phyloP scores from a whole-genome alignment of 805 yeast species.

The Yamadazyma ubonensis region DNA sequence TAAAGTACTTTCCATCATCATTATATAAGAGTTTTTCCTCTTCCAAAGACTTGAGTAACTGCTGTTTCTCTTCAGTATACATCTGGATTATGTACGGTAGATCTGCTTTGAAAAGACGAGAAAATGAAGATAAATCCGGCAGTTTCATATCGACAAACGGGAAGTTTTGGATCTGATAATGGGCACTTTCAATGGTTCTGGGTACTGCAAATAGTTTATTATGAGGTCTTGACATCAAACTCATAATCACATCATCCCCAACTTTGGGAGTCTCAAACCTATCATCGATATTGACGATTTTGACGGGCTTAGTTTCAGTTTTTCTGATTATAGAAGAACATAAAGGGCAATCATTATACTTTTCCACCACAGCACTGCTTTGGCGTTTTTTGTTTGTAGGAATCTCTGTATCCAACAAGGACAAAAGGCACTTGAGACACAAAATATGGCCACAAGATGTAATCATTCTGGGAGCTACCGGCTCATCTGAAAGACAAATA shows the following conservation, averaged over 20 bases:
- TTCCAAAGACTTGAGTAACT: conserved; percentile 50
- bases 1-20: conserved; percentile 55
- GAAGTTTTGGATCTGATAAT: conserved; percentile 31
- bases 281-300: conserved; percentile 47
- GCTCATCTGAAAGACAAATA: conserved; percentile 79
- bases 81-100: conserved; percentile 50
- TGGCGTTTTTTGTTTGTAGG: conserved; percentile 39
- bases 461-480: conserved; percentile 92
- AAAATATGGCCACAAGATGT: conserved; percentile 87
- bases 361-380: conserved; percentile 37
- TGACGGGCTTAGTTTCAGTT: conserved; percentile 65
- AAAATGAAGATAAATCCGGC: conserved; percentile 41
- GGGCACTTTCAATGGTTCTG: conserved; percentile 27
- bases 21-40: conserved; percentile 60
- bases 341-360: conserved; percentile 74
- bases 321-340: conserved; percentile 59
- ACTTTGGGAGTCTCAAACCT: conserved; percentile 57
- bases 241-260: conserved; percentile 54
- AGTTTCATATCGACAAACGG: conserved; percentile 49
- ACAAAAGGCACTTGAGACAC: conserved; percentile 77
- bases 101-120: conserved; percentile 71
- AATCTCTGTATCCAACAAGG: conserved; percentile 59
- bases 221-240: conserved; percentile 56
- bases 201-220: conserved; percentile 52
- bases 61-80: conserved; percentile 57